Evolutionary conservation across 495 filamentous ascomycete genomes (phyloP).

Genomic region (Penicillium psychrofluorescens): DNA sequence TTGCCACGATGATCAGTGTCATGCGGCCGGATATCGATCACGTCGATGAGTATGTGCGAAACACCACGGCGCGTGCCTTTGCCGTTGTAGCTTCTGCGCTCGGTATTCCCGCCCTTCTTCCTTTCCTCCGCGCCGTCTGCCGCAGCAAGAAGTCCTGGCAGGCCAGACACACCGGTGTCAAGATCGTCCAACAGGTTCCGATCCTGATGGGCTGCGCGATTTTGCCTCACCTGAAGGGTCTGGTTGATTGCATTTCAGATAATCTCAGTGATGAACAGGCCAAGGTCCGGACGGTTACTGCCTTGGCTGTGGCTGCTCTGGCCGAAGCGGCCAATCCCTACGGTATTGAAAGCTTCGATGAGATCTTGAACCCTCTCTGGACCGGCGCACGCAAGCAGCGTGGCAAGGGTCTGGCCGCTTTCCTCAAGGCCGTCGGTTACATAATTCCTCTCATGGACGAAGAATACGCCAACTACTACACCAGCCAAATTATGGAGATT

Average conservation of each 20-base stretch:
- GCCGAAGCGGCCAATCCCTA: slow-evolving; percentile 97
- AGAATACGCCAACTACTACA: slow-evolving; percentile 99
- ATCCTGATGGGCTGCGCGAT: slow-evolving; percentile 99
- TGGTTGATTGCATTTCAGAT: slow-evolving; percentile 93
- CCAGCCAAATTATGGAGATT: slow-evolving; percentile 97
- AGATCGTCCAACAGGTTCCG: slow-evolving; percentile 99
- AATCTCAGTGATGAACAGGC: slow-evolving; percentile 97
- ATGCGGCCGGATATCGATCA: slow-evolving; percentile 99
- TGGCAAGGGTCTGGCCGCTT: slow-evolving; percentile 91
- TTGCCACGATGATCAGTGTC: slow-evolving; percentile 98
- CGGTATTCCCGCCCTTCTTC: slow-evolving; percentile 89
- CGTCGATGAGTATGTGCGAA: slow-evolving; percentile 97
- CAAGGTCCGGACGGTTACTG: slow-evolving; percentile 93
- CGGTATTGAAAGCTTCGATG: slow-evolving; percentile 98
- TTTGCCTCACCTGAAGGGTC: slow-evolving; percentile 87
- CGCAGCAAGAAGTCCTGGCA: slow-evolving; percentile 99
- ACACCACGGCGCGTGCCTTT: slow-evolving; percentile 95
- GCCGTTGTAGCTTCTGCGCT: slow-evolving; percentile 96
- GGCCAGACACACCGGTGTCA: slow-evolving; percentile 96
- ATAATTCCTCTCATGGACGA: slow-evolving; percentile 99
- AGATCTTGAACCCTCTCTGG: slow-evolving; percentile 96
- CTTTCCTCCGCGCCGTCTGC: slow-evolving; percentile 92
- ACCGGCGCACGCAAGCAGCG: slow-evolving; percentile 91
- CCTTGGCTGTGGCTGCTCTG: slow-evolving; percentile 88
- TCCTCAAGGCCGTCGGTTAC: slow-evolving; percentile 95